These are phyloP conservation scores for Populus nigra DNA, from an alignment of 345 rosid species.

Conservation along the genomic window DNA sequence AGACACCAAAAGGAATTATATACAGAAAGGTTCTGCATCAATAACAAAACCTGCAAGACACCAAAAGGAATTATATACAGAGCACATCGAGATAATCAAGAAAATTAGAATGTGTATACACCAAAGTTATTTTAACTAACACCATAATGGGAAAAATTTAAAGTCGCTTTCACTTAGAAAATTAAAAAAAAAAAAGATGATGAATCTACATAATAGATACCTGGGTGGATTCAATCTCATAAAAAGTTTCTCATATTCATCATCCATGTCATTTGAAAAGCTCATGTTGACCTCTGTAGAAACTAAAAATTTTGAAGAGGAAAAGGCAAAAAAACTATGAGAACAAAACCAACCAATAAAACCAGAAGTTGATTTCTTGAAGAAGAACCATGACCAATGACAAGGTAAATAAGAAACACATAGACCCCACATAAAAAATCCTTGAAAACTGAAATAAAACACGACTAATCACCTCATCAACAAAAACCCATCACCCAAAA, in stretches of 20 bases:
- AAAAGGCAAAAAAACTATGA: neutral
- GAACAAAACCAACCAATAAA: constrained; percentile 15
- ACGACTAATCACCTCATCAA: constrained; percentile 1
- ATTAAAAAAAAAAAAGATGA: constrained; percentile 11
- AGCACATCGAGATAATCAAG: neutral
- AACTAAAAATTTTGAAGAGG: neutral
- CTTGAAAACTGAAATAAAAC: neutral
- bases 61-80: constrained; percentile 1
- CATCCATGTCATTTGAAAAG: constrained; percentile 67
- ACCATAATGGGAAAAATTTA: neutral
- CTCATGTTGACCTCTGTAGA: constrained; percentile 60
- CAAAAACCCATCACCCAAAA: neutral
- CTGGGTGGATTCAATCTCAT: constrained; percentile 96
- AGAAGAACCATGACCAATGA: constrained; percentile 27
- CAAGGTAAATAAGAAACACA: neutral
- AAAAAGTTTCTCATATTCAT: constrained; percentile 84
- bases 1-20: no score
- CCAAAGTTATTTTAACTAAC: neutral
- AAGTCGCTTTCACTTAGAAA: constrained; percentile 2
- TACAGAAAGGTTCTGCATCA: no score
- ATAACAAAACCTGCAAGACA: constrained; percentile 68
- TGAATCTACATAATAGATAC: constrained; percentile 23
- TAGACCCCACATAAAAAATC: neutral
- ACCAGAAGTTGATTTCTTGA: constrained; percentile 7
- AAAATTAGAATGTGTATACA: neutral